Percentiles rank a stretch among this genome's conserved stretches.
phyloP scores from a whole-genome alignment of 179 eudicot genomes.

The Silene vulgaris region DNA sequence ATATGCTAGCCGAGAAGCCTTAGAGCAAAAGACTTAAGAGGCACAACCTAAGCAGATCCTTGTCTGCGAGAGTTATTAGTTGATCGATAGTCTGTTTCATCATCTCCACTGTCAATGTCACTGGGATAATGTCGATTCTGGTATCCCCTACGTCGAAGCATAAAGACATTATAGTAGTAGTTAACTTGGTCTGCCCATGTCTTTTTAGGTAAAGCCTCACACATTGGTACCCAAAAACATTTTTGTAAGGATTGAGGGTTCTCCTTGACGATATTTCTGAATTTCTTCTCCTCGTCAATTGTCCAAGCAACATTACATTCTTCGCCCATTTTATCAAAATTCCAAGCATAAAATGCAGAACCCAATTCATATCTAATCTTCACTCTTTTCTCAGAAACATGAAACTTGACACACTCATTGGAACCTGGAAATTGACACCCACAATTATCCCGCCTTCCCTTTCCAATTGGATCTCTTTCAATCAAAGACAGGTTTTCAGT shows the following conservation, averaged over 20 bases:
- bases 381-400: conserved; percentile 49
- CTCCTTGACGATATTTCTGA: conserved; percentile 41
- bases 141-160: conserved; percentile 55
- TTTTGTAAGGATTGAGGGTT: conserved; percentile 48
- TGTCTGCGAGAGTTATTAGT: conserved; percentile 26
- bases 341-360: conserved; percentile 57
- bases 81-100: conserved; percentile 48
- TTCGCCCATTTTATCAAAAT: conserved; percentile 75
- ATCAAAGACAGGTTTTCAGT: conserved; percentile 23
- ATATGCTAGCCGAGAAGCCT: conserved; percentile 26
- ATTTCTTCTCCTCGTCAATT: conserved; percentile 50
- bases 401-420: conserved; percentile 57
- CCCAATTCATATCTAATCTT: conserved; percentile 63
- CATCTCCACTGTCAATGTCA: conserved; percentile 77
- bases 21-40: conserved; percentile 37
- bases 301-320: conserved; percentile 61
- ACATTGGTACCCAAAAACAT: conserved; percentile 55
- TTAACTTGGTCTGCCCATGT: conserved; percentile 57
- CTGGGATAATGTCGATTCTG: conserved; percentile 56
- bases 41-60: conserved; percentile 23
- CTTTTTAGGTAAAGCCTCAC: conserved; percentile 40
- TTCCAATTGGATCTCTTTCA: conserved; percentile 61
- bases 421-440: conserved; percentile 64
- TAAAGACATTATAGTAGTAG: conserved; percentile 76
- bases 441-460: conserved; percentile 63